phyloP scores from a whole-genome alignment of 2,329 filamentous ascomycete species.

The Pseudogymnoascus destructans region DNA sequence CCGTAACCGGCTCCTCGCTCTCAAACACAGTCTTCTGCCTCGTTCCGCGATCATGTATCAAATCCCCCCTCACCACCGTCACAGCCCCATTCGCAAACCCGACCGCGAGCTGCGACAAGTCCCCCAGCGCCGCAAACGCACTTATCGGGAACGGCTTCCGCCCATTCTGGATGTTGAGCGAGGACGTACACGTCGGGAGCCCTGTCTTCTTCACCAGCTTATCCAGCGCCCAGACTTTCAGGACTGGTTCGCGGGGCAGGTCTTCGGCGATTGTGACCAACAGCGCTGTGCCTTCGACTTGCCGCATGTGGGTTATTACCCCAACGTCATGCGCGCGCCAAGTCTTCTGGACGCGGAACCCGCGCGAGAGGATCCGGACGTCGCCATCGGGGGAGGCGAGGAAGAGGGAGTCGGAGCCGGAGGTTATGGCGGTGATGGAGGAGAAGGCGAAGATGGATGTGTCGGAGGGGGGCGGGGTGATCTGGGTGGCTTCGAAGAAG shows the following conservation, averaged over 20 bases:
- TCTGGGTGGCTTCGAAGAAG: conserved; percentile 91
- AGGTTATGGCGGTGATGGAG: conserved; percentile 71
- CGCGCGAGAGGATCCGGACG: conserved; percentile 75
- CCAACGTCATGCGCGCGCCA: conserved; percentile 76
- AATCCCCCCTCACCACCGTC: conserved; percentile 81
- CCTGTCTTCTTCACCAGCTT: conserved; percentile 90
- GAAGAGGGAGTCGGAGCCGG: conserved; percentile 81
- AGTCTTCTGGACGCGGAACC: conserved; percentile 73
- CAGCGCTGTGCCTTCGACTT: conserved; percentile 74
- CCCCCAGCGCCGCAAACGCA: conserved; percentile 74
- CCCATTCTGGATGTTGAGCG: conserved; percentile 74
- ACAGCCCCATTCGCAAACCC: conserved; percentile 94
- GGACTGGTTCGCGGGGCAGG: conserved; percentile 67
- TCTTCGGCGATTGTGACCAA: conserved; percentile 84
- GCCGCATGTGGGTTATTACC: conserved; percentile 80
- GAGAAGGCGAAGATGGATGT: conserved; percentile 68
- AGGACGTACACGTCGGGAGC: conserved; percentile 75
- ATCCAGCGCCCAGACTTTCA: conserved; percentile 97
- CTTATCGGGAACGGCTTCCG: conserved; percentile 90
- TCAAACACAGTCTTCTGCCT: conserved; percentile 93
- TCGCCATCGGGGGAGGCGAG: conserved; percentile 73
- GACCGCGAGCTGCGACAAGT: conserved; percentile 83
- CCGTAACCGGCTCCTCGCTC: conserved; percentile 90
- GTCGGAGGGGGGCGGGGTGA: conserved; percentile 66
- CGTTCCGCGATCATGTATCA: conserved; percentile 89